Base-by-base conservation (phyloP, 2,329 filamentous ascomycete genomes). In the Fusarium praegraminearum region DNA sequence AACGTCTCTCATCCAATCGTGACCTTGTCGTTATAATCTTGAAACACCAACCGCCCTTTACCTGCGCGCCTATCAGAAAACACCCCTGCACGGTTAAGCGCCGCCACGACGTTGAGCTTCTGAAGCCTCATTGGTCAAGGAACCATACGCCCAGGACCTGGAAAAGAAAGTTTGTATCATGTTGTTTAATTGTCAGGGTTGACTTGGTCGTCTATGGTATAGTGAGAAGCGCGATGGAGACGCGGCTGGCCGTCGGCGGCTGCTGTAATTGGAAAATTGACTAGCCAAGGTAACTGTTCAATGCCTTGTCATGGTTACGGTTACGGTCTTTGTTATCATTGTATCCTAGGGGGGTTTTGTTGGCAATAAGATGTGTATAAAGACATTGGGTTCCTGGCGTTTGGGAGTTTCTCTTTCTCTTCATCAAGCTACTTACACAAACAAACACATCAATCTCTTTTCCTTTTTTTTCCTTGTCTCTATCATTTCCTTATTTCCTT, bases 261-360 rank as follows among this genome's bases (percentile, higher is more conserved):
- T 75, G 71, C 72, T 75, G 70, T 58, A 69, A 65, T 62, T 74
- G 69, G 70, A 71, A 75, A 65, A 62, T 44, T 62, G 51, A 57
- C 65, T 66, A 66, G 73, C 67, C 74, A 67, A 65, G 68, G 54
- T 35, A 40, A 20, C 54, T 20, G 35, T 22, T 33, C 12, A 36
- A 26, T 28, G 50, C 36, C 46, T 47, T 54, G 43, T n/a, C 30
- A 35, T 44, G 35, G 22, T 36, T 57, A 43, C 30, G 36, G 35
- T 22, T 57, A 43, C 28, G 30, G 35, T 22, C 33, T 49, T 16
- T 46, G 43, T 55, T 56, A 26, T 49, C 38, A 41, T 50, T 55
- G 41, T 49, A 16, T 49, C 18, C 35, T 32, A 20, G 36, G 43
- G 43, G 26, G 18, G 35, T 40, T 51, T 62, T 62, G 58, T 65